Percentiles rank a stretch among this genome's conserved stretches.
These are phyloP conservation scores for Vigna radiata DNA, from an alignment of 306 rosid genomes.

Conservation along the genomic window DNA sequence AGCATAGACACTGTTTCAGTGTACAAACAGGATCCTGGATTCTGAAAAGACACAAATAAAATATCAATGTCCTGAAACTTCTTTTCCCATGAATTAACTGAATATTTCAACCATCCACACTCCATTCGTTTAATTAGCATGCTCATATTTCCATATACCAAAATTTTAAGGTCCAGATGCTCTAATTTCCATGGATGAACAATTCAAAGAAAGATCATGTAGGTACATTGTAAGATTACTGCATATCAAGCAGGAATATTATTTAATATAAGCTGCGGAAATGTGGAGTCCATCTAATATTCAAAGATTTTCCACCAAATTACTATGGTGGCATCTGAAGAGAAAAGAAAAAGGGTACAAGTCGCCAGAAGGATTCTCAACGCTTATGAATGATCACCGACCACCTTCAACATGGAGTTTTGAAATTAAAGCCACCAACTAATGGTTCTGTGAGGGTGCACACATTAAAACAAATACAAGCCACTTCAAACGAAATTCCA, in stretches of 20 bases:
- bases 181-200: conserved; percentile 17
- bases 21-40: conserved; percentile 91
- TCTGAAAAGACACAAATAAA: conserved; percentile 56
- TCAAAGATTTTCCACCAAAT: conserved; percentile 28
- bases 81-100: conserved; percentile 16
- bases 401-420: conserved; percentile 21
- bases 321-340: conserved; percentile 1
- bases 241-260: conserved; percentile 21
- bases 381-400: conserved; percentile 31
- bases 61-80: conserved; percentile 27
- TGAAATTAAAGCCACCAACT: conserved; percentile 28
- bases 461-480: conserved; percentile 5
- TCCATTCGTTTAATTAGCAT: not conserved
- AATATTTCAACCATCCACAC: conserved; percentile 6
- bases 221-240: conserved; percentile 2
- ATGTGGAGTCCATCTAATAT: conserved; percentile 12
- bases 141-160: not conserved
- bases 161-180: conserved; percentile 1
- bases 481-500: conserved; percentile 1
- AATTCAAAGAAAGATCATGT: conserved; percentile 10
- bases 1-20: conserved; percentile 63
- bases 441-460: conserved; percentile 9
- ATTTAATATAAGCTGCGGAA: conserved; percentile 4
- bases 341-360: conserved; percentile 19
- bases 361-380: conserved; percentile 28